Evolutionary conservation across 805 yeast species (phyloP).

Genomic region (Hanseniaspora hatyaiensis): DNA sequence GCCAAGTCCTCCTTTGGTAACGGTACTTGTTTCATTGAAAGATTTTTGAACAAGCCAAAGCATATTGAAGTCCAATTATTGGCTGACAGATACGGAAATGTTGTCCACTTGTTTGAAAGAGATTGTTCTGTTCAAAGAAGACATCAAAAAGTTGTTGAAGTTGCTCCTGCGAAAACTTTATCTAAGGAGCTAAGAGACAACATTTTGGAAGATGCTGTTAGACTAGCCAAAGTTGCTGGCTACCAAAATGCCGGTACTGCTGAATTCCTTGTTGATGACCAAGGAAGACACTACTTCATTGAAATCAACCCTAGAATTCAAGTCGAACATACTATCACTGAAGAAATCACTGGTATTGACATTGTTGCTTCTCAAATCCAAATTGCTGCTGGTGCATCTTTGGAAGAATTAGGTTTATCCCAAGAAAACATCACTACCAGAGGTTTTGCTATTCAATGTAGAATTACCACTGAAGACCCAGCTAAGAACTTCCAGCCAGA

Average conservation of each 20-base stretch:
- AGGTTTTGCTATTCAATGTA: constrained; percentile 97
- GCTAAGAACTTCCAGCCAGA: constrained; percentile 94
- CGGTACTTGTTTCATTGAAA: constrained; percentile 95
- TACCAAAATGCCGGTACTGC: constrained; percentile 98
- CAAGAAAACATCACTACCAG: constrained; percentile 92
- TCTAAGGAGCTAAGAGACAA: constrained; percentile 79
- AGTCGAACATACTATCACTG: constrained; percentile 97
- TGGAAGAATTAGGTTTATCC: constrained; percentile 78
- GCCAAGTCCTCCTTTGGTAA: constrained; percentile 94
- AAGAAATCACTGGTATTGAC: constrained; percentile 96
- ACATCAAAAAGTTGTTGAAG: constrained; percentile 97
- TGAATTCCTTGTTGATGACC: constrained; percentile 85
- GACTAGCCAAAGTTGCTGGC: constrained; percentile 73
- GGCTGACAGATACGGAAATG: constrained; percentile 90
- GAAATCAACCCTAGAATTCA: constrained; percentile 98
- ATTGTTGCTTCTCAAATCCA: constrained; percentile 97
- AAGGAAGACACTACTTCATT: constrained; percentile 91
- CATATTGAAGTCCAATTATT: constrained; percentile 94
- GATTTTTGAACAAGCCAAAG: constrained; percentile 89
- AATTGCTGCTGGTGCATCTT: constrained; percentile 95
- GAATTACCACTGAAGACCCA: constrained; percentile 98
- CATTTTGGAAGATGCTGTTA: constrained; percentile 88
- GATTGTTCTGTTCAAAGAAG: constrained; percentile 99
- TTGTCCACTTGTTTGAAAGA: constrained; percentile 89
- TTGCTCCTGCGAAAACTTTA: constrained; percentile 91